Conservation (phyloP, 1,139 yeast species). For the Taiozyma sp. region DNA sequence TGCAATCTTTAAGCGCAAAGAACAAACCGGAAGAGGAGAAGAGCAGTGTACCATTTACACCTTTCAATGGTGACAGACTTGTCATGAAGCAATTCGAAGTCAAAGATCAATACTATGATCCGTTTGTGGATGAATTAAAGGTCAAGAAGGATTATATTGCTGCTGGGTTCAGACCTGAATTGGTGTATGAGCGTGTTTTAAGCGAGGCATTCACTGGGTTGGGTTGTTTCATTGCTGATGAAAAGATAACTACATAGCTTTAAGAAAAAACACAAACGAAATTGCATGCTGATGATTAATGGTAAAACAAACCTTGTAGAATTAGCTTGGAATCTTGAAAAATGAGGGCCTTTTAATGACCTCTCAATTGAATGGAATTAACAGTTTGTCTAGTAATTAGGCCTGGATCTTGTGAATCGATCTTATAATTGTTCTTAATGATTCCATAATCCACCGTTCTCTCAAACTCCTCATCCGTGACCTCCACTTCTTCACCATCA, state of each 20-base stretch:
- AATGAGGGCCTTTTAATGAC: conserved; percentile 15
- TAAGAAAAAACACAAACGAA: not conserved
- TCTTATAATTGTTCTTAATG: conserved; percentile 28
- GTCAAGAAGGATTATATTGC: conserved; percentile 71
- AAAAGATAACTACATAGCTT: conserved; percentile 33
- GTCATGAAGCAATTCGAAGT: conserved; percentile 40
- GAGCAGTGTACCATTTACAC: conserved; percentile 67
- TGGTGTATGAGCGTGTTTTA: conserved; percentile 70
- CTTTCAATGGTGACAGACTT: conserved; percentile 88
- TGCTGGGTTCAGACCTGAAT: conserved; percentile 75
- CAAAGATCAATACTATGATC: conserved; percentile 48
- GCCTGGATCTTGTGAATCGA: conserved; percentile 9
- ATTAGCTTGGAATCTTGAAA: no score
- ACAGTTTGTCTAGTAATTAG: conserved; percentile 26
- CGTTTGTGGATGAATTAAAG: conserved; percentile 54
- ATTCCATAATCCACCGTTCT: conserved; percentile 28
- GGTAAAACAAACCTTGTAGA: not conserved
- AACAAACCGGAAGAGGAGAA: conserved; percentile 20
- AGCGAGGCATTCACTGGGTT: conserved; percentile 89
- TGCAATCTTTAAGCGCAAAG: conserved; percentile 33
- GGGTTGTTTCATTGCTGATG: conserved; percentile 72
- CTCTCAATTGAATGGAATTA: conserved; percentile 33
- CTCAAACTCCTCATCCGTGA: conserved; percentile 30
- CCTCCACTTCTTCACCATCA: conserved; percentile 29
- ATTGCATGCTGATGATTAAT: not conserved